phyloP scores from a whole-genome alignment of 1,139 yeast genomes.

The Hemisphaericaspora xylofermentans region DNA sequence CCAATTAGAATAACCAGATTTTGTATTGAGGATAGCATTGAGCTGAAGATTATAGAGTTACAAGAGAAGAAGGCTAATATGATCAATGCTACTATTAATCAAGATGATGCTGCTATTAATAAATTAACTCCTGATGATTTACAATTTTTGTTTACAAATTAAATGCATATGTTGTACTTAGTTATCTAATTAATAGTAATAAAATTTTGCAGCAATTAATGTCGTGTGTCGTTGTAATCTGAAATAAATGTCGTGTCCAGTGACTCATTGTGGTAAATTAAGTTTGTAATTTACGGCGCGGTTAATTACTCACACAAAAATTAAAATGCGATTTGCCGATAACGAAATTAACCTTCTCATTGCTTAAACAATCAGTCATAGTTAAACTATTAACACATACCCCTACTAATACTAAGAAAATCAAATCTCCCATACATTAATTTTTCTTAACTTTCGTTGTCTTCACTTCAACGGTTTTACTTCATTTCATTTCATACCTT shows the following conservation, averaged over 20 bases:
- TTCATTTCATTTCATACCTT: no score
- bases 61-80: constrained; percentile 97
- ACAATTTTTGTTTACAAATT: constrained; percentile 86
- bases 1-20: constrained; percentile 93
- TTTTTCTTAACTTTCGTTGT: no score
- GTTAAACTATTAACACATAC: not conserved
- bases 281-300: constrained; percentile 1
- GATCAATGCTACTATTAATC: constrained; percentile 94
- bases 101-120: constrained; percentile 87
- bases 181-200: not conserved
- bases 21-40: constrained; percentile 94
- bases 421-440: constrained; percentile 5
- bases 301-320: not conserved
- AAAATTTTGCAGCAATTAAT: not conserved
- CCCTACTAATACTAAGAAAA: not conserved
- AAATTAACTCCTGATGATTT: constrained; percentile 88
- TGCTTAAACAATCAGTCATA: not conserved
- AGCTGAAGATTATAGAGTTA: constrained; percentile 88
- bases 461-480: no score
- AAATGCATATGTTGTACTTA: constrained; percentile 7
- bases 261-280: constrained; percentile 5
- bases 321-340: not conserved
- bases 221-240: not conserved
- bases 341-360: no score
- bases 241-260: not conserved